These are phyloP conservation scores for Penicillium taxi DNA, from an alignment of 495 filamentous ascomycete genomes.

Conservation along the genomic window DNA sequence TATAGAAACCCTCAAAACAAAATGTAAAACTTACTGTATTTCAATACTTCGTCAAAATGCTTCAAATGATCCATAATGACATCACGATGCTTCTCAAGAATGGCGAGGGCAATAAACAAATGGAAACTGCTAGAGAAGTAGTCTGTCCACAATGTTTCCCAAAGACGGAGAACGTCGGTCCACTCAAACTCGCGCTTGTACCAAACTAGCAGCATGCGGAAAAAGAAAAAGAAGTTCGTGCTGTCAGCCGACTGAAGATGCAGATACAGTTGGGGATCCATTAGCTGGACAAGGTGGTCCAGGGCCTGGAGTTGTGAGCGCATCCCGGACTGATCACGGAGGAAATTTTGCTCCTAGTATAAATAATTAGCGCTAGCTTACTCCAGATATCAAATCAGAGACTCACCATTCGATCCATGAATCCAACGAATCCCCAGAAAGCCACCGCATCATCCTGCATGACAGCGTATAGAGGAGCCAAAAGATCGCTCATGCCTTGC, in stretches of 20 bases:
- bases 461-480: conserved; percentile 93
- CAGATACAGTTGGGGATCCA: conserved; percentile 89
- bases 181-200: conserved; percentile 96
- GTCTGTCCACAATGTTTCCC: conserved; percentile 95
- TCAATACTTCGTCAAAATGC: conserved; percentile 94
- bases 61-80: conserved; percentile 93
- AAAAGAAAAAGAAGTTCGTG: conserved; percentile 99
- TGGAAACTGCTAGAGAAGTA: conserved; percentile 83
- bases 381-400: not conserved
- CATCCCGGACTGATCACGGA: conserved; percentile 95
- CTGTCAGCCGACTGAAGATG: conserved; percentile 84
- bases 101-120: conserved; percentile 86
- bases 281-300: conserved; percentile 88
- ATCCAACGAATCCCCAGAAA: conserved; percentile 92
- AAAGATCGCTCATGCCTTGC: conserved; percentile 95
- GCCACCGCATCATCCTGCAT: conserved; percentile 94
- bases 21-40: conserved; percentile 62
- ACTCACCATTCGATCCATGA: conserved; percentile 86
- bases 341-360: conserved; percentile 77
- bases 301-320: conserved; percentile 79
- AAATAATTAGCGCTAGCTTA: conserved; percentile 3
- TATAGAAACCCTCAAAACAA: too few species aligned
- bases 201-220: conserved; percentile 96
- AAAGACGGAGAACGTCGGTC: conserved; percentile 75
- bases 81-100: conserved; percentile 88